Conservation (phyloP, 1,284 basidiomycete species). For the Bondarzewia mesenterica region DNA sequence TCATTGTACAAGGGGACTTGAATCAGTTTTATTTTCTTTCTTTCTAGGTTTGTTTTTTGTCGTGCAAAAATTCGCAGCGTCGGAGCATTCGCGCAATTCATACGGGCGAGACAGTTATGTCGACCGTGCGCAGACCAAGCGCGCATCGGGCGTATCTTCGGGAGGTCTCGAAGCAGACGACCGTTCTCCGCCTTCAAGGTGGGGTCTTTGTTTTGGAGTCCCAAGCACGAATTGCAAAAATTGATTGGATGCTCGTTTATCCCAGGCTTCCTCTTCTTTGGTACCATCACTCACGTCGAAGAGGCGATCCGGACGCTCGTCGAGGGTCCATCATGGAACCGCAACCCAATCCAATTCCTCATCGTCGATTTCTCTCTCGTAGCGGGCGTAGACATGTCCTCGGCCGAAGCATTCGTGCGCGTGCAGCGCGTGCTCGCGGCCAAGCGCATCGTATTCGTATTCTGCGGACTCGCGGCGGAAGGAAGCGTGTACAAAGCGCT, state of each 20-base stretch:
- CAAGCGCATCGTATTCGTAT: slow-evolving; percentile 77
- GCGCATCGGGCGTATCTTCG: slow-evolving; percentile 86
- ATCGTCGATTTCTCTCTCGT: slow-evolving; percentile 83
- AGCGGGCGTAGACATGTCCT: slow-evolving; percentile 88
- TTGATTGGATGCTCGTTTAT: neutral
- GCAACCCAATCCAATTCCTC: slow-evolving; percentile 84
- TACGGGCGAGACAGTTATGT: slow-evolving; percentile 76
- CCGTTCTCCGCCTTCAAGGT: slow-evolving; percentile 85
- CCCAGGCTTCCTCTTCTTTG: slow-evolving; percentile 88
- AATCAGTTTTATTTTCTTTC: neutral
- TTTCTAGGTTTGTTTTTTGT: slow-evolving; percentile 94
- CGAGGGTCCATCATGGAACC: slow-evolving; percentile 67
- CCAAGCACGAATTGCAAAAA: neutral
- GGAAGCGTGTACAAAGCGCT: slow-evolving; percentile 66
- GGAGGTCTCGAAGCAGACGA: slow-evolving; percentile 88
- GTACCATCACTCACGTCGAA: slow-evolving; percentile 87
- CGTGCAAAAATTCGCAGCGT: slow-evolving; percentile 81
- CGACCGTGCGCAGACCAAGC: slow-evolving; percentile 86
- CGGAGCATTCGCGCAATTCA: slow-evolving; percentile 77
- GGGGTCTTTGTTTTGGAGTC: slow-evolving; percentile 9
- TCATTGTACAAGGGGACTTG: neutral
- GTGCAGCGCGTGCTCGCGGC: slow-evolving; percentile 78
- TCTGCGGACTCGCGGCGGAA: slow-evolving; percentile 74
- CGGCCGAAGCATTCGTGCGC: slow-evolving; percentile 92
- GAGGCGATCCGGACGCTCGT: slow-evolving; percentile 71